These are phyloP conservation scores for Camelina sativa DNA, from an alignment of 345 rosid genomes.

Conservation along the genomic window DNA sequence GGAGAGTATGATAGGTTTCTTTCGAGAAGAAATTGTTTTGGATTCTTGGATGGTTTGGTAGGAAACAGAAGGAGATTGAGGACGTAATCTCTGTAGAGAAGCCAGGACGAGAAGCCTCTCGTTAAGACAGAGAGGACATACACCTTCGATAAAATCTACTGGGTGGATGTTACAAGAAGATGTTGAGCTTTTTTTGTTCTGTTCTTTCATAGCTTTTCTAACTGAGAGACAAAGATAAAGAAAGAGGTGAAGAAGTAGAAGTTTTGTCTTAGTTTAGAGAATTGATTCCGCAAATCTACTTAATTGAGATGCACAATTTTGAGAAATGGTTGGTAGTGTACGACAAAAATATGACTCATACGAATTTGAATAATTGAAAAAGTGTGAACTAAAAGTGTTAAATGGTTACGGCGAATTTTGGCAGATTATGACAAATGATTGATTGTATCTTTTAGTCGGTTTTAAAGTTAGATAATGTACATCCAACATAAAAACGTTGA, in stretches of 20 bases:
- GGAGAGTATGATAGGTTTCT: constrained; percentile 20
- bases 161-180: constrained; percentile 82
- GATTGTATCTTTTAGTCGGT: background rate
- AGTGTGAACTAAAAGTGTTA: constrained; percentile 6
- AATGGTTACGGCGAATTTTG: constrained; percentile 10
- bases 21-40: constrained; percentile 1
- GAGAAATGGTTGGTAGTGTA: constrained; percentile 10
- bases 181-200: constrained; percentile 51
- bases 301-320: constrained; percentile 33
- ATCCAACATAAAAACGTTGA: no score
- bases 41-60: constrained; percentile 22
- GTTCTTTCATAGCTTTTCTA: constrained; percentile 51
- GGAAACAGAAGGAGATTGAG: constrained; percentile 20
- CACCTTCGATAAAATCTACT: constrained; percentile 58
- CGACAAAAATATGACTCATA: constrained; percentile 20
- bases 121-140: constrained; percentile 75
- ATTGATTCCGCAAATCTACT: constrained; percentile 14
- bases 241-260: constrained; percentile 6
- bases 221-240: constrained; percentile 14
- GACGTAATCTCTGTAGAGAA: constrained; percentile 7
- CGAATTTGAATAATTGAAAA: constrained; percentile 14
- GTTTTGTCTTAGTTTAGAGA: constrained; percentile 9
- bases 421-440: constrained; percentile 6
- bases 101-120: constrained; percentile 62
- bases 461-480: background rate